Evolutionary conservation across 108 stramenopile species (phyloP).

Genomic region (Schizochytrium sp.): DNA sequence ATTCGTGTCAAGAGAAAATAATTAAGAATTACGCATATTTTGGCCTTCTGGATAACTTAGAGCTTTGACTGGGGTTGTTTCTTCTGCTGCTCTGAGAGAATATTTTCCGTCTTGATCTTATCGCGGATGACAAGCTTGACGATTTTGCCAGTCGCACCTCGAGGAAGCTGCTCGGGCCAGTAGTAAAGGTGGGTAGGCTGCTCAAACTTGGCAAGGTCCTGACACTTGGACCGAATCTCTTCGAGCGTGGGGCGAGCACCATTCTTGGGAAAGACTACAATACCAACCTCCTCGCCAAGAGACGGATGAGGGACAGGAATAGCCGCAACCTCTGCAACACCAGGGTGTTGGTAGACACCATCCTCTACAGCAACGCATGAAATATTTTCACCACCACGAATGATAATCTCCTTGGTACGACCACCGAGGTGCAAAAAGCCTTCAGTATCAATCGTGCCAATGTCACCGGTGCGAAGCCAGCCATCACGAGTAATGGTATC

Average conservation of each 20-base stretch:
- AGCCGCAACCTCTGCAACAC: slow-evolving; percentile 43
- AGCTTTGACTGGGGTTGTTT: slow-evolving; percentile 50
- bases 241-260: slow-evolving; percentile 27
- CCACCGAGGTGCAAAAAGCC: slow-evolving; percentile 88
- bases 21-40: too few species aligned
- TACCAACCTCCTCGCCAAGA: slow-evolving; percentile 54
- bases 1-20: too few species aligned
- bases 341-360: slow-evolving; percentile 61
- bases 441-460: slow-evolving; percentile 81
- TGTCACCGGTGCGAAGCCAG: slow-evolving; percentile 88
- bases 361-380: slow-evolving; percentile 66
- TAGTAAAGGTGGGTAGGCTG: slow-evolving; percentile 7
- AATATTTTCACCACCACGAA: slow-evolving; percentile 65
- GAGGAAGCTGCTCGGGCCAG: slow-evolving; percentile 43
- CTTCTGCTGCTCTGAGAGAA: slow-evolving; percentile 51
- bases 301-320: background rate
- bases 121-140: slow-evolving; percentile 30
- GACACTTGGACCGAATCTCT: background rate
- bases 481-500: slow-evolving; percentile 85
- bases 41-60: background rate
- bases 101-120: background rate
- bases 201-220: slow-evolving; percentile 54
- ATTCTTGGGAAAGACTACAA: slow-evolving; percentile 40
- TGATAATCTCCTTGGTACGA: slow-evolving; percentile 71
- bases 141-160: slow-evolving; percentile 56